These are phyloP conservation scores for Pichia phayaonensis DNA, from an alignment of 805 yeast species.

Conservation along the genomic window DNA sequence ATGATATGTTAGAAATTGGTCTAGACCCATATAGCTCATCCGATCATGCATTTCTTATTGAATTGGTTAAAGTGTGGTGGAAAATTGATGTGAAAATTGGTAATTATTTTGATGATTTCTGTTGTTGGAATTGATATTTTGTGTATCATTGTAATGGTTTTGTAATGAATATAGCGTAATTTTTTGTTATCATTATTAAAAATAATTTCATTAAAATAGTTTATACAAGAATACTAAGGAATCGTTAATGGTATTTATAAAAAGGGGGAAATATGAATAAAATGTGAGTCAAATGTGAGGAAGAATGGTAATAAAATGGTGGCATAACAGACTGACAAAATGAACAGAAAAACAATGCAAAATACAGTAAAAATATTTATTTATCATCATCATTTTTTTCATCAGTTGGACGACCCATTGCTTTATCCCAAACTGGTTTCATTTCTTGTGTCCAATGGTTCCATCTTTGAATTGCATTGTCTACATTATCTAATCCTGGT, in stretches of 20 bases:
- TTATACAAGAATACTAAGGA: not conserved
- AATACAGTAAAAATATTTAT: not conserved
- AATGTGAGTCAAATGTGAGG: not conserved
- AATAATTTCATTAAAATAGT: not conserved
- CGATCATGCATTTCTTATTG: constrained; percentile 39
- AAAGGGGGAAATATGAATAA: not conserved
- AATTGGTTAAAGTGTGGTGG: constrained; percentile 42
- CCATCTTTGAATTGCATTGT: constrained; percentile 61
- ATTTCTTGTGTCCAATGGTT: constrained; percentile 45
- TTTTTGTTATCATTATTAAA: not conserved
- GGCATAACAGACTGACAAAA: not conserved
- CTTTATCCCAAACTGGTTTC: constrained; percentile 58
- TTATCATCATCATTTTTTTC: not conserved
- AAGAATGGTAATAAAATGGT: not conserved
- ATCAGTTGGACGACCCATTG: constrained; percentile 46
- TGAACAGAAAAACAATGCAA: not conserved
- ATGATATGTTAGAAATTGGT: constrained; percentile 51
- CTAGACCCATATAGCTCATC: constrained; percentile 43
- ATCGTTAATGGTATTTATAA: not conserved
- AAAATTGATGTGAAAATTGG: constrained; percentile 35
- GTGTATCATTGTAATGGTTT: not conserved
- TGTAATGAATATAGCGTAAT: not conserved
- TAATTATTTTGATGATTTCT: constrained; percentile 26
- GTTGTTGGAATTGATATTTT: constrained; percentile 17
- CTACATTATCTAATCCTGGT: constrained; percentile 76